Evolutionary conservation across 2,329 filamentous ascomycete genomes (phyloP), one percentile per base, ranked within the genome.

Genomic region (Nigrospora oryzae): DNA sequence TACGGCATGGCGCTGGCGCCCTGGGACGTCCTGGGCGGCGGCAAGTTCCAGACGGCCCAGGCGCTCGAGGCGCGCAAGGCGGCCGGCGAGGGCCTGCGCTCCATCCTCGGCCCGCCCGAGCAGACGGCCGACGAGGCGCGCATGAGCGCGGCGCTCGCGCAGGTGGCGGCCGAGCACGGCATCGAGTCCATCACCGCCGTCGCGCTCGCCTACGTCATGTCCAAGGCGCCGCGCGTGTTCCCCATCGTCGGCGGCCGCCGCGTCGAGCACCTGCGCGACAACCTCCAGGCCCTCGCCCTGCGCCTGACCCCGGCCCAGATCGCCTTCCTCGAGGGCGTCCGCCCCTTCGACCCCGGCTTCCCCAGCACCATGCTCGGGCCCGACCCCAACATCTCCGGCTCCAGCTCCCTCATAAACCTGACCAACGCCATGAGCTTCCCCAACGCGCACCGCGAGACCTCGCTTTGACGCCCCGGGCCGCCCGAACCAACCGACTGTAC

Each of bases 91-190:
- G 64, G 61, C 44, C 63, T 61, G 50, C 67, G 54, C 50, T 45
- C n/a, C 32, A 40, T 59, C n/a, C 46, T 56, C 2, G 43, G 38
- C 15, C 34, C 65, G 38, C 36, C 59, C 46, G 30, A 43, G 15
- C 54, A 73, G 45, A 66, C 63, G 4, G 73, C 77, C 28, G 65
- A 74, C 0, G 74, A 79, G 45, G 61, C 59, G 14, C 70, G 70
- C 45, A 69, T 82, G 15, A 76, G 73, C 34, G 70, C 68, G n/a
- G 76, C 76, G 0, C 67, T 87, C 1, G 77, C 75, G 23, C 70
- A 75, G 48, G 73, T 87, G 12, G 81, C 74, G 0, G 65, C 67
- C 13, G 66, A 74, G 50, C 74, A 81, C 48, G 70, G 71, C 0
- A 67, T 70, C 42, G 74, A 51, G 3, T 65, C 70, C 12, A 67